Conservation (phyloP, 2,329 filamentous ascomycete species). For the Verticillium longisporum region DNA sequence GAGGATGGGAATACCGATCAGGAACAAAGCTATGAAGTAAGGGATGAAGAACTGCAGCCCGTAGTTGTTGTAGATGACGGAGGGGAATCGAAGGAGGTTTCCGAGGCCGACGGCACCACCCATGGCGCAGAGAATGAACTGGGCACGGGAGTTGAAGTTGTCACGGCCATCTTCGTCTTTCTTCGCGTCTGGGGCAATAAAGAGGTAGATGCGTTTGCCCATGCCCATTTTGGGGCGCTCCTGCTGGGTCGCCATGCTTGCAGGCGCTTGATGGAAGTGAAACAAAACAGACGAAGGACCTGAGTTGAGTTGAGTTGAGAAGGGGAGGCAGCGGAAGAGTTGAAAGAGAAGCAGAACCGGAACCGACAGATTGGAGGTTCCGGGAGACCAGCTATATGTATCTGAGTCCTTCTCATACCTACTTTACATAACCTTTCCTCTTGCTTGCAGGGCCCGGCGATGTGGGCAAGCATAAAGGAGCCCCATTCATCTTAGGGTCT, state of each 20-base stretch:
- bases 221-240: background rate
- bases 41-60: constrained; percentile 52
- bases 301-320: no score
- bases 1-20: constrained; percentile 46
- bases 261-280: background rate
- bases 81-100: constrained; percentile 49
- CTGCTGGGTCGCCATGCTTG: background rate
- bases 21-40: constrained; percentile 41
- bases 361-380: background rate
- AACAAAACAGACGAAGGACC: background rate
- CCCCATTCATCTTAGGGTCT: background rate
- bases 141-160: constrained; percentile 38
- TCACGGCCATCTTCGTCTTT: constrained; percentile 25
- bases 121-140: constrained; percentile 43
- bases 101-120: constrained; percentile 47
- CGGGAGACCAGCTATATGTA: background rate
- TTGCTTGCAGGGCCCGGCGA: background rate
- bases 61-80: constrained; percentile 48
- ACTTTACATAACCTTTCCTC: no score
- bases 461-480: background rate
- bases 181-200: constrained; percentile 14
- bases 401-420: no score
- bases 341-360: background rate
- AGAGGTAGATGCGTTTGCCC: constrained; percentile 8
- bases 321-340: background rate